Conservation (phyloP, 202 grass and related monocot genomes). For the Cymbopogon flexuosus region DNA sequence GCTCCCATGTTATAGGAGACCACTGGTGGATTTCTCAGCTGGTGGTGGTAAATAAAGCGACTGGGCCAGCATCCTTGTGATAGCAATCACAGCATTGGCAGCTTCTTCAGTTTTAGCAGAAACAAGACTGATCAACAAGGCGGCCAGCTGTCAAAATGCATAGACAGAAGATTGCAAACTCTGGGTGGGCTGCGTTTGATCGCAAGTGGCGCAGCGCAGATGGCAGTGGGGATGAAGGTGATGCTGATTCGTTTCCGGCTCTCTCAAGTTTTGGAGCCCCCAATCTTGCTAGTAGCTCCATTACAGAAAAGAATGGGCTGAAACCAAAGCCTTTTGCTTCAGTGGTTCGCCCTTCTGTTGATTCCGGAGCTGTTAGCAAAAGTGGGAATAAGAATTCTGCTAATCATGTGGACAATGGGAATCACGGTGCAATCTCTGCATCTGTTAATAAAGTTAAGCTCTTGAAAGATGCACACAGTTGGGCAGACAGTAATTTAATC, state of each 20-base stretch:
- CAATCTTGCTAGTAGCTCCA: constrained; percentile 32
- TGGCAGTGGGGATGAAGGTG: constrained; percentile 10
- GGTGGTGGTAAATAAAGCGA: constrained; percentile 22
- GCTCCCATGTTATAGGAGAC: not conserved
- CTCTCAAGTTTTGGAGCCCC: constrained; percentile 31
- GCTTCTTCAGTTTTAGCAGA: not conserved
- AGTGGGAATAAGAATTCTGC: not conserved
- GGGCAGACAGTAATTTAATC: constrained; percentile 69
- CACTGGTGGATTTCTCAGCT: constrained; percentile 23
- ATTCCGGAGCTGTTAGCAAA: constrained; percentile 9
- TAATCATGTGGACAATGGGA: not conserved
- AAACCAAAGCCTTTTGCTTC: constrained; percentile 60
- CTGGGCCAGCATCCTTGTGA: not conserved
- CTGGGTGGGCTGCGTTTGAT: constrained; percentile 86
- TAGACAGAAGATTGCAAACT: constrained; percentile 37
- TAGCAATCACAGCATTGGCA: not conserved
- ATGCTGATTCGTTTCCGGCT: constrained; percentile 53
- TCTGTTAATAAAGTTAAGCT: constrained; percentile 40
- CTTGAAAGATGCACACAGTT: constrained; percentile 58
- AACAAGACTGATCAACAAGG: constrained; percentile 10
- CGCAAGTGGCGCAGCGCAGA: constrained; percentile 43
- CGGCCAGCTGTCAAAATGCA: constrained; percentile 38
- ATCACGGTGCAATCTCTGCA: constrained; percentile 20
- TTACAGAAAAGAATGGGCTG: constrained; percentile 17
- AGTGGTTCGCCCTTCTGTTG: constrained; percentile 37